Base-by-base conservation (phyloP, 177 flowering plant species). In the Vitis hybrid region DNA sequence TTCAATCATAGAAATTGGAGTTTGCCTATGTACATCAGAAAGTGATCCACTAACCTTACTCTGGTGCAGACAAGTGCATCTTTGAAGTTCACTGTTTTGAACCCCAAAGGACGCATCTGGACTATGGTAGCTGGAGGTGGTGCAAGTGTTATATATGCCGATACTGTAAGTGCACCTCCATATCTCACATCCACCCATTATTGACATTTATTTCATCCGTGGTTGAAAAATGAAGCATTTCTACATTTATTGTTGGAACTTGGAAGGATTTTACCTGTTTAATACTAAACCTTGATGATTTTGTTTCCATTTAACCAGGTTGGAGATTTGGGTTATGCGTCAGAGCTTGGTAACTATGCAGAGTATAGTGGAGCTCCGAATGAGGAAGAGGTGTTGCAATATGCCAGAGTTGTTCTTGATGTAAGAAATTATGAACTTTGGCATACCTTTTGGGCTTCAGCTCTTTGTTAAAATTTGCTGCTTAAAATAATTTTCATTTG, bases 51-150 rank as follows among this genome's bases (percentile, higher is more conserved):
- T 34, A 3, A 69, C 11, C 39, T 45, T 54, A 60, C 26, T 13
- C 6, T 69, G 19, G 17, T 83, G 72, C 89, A 93, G 97, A 93
- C 98, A 60, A 90, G 98, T 81, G 93, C 98, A 72, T 93, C 98
- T 26, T 73, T 90, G 84, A 93, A 93, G 74, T 93, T 93, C 71
- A 89, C 97, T 17, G 94, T 93, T 60, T 75, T 93, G 82, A 93
- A 93, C 78, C 96, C 96, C 30, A 90, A 88, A 78, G 97, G 98
- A 70, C 87, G 97, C 56, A 92, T 91, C 57, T 93, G 98, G 98
- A 93, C 98, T 1, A 93, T 93, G 98, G 98, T 93, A 14, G 98
- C 98, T 71, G 98, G 98, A 80, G 98, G 98, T 63, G 97, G 98
- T 71, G 97, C 97, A 7, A 93, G 97, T 80, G 97, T 93, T 11